Evolutionary conservation across 2,329 filamentous ascomycete species (phyloP).

Genomic region (Lecanicillium sp.): DNA sequence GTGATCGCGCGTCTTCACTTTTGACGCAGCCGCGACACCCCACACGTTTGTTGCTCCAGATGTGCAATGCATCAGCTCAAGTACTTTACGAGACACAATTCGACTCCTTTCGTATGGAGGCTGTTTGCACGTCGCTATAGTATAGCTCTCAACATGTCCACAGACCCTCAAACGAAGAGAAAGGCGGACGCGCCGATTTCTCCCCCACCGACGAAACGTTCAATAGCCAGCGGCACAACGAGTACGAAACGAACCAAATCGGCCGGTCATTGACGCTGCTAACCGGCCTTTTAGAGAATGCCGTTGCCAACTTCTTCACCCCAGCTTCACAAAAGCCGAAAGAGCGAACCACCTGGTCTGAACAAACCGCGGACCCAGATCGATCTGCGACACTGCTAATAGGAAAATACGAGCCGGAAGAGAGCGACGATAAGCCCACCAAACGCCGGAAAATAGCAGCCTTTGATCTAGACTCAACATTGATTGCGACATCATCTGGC

Average conservation of each 20-base stretch:
- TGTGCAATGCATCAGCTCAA: background rate
- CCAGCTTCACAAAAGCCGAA: constrained; percentile 78
- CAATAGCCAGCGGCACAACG: constrained; percentile 41
- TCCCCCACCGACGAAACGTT: constrained; percentile 45
- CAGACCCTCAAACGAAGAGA: constrained; percentile 21
- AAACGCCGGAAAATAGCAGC: constrained; percentile 56
- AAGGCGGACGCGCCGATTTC: constrained; percentile 37
- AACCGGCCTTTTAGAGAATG: constrained; percentile 41
- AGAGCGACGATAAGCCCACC: constrained; percentile 16
- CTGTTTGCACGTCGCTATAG: no score
- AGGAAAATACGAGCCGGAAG: constrained; percentile 55
- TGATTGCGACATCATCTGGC: constrained; percentile 73
- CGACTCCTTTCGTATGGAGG: no score
- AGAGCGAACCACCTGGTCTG: constrained; percentile 63
- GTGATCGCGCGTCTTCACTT: constrained; percentile 5
- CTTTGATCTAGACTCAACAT: constrained; percentile 77
- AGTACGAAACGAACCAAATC: constrained; percentile 25
- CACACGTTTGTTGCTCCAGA: background rate
- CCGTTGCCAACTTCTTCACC: constrained; percentile 80
- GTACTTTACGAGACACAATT: no score
- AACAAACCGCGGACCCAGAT: constrained; percentile 47
- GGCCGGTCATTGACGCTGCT: constrained; percentile 5
- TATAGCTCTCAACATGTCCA: constrained; percentile 6
- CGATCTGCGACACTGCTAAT: constrained; percentile 57
- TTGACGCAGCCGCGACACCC: background rate